Evolutionary conservation across 2,329 filamentous ascomycete genomes (phyloP).

Genomic region (Ceratocystis albifundus): DNA sequence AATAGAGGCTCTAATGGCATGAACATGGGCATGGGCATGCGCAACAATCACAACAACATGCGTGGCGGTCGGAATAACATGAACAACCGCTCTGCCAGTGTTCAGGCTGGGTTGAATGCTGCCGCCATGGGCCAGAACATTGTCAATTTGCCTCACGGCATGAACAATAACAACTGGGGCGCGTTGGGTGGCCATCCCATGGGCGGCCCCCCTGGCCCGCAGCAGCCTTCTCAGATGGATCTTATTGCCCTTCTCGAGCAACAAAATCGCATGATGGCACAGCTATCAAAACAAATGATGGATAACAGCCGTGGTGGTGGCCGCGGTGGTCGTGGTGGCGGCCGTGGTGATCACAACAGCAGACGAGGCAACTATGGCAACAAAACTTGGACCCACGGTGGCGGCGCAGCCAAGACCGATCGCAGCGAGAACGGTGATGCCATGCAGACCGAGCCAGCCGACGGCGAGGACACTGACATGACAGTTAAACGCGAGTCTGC

Average conservation of each 20-base stretch:
- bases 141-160: slow-evolving; percentile 31
- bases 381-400: slow-evolving; percentile 27
- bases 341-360: slow-evolving; percentile 46
- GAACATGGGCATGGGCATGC: slow-evolving; percentile 11
- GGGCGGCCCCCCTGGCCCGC: slow-evolving; percentile 26
- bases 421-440: slow-evolving; percentile 30
- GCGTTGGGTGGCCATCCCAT: slow-evolving; percentile 8
- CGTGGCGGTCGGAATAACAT: slow-evolving; percentile 30
- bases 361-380: slow-evolving; percentile 38
- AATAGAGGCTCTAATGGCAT: slow-evolving; percentile 35
- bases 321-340: slow-evolving; percentile 44
- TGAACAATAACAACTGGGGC: slow-evolving; percentile 36
- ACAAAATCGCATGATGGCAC: slow-evolving; percentile 75
- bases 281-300: slow-evolving; percentile 54
- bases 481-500: slow-evolving; percentile 42
- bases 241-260: slow-evolving; percentile 73
- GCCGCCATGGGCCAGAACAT: slow-evolving; percentile 32
- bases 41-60: slow-evolving; percentile 26
- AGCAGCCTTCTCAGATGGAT: slow-evolving; percentile 40
- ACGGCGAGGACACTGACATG: slow-evolving; percentile 54
- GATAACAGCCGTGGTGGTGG: slow-evolving; percentile 33
- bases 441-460: slow-evolving; percentile 29
- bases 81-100: slow-evolving; percentile 40
- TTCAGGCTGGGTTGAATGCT: slow-evolving; percentile 39
- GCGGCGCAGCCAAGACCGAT: slow-evolving; percentile 23